phyloP scores from a whole-genome alignment of 257 asterid species.

The Rubia yunnanensis region DNA sequence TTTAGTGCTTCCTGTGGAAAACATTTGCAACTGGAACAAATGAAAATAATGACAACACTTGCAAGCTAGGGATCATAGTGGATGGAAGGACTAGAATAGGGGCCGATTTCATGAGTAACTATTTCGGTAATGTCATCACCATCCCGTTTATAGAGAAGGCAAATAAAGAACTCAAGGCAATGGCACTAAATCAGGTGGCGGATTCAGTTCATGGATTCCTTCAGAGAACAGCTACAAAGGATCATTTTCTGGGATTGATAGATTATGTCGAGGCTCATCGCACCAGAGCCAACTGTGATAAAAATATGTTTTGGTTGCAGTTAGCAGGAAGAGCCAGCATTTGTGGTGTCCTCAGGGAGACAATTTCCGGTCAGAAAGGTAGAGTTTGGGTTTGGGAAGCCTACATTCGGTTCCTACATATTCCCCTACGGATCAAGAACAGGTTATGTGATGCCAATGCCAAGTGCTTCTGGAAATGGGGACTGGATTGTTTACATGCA shows the following conservation, averaged over 20 bases:
- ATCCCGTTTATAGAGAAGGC: slow-evolving; percentile 49
- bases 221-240: slow-evolving; percentile 22
- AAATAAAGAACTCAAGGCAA: slow-evolving; percentile 26
- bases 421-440: slow-evolving; percentile 46
- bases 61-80: slow-evolving; percentile 51
- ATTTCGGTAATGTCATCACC: slow-evolving; percentile 60
- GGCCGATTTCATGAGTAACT: slow-evolving; percentile 18
- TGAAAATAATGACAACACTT: not conserved
- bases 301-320: slow-evolving; percentile 31
- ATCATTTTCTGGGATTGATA: slow-evolving; percentile 58
- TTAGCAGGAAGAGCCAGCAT: slow-evolving; percentile 37
- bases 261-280: slow-evolving; percentile 72
- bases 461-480: slow-evolving; percentile 49
- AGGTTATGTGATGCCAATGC: slow-evolving; percentile 71
- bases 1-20: slow-evolving; percentile 62
- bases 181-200: slow-evolving; percentile 33
- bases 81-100: slow-evolving; percentile 49
- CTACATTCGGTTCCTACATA: slow-evolving; percentile 51
- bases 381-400: slow-evolving; percentile 58
- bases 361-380: slow-evolving; percentile 34
- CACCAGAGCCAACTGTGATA: slow-evolving; percentile 29
- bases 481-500: slow-evolving; percentile 74
- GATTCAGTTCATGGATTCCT: slow-evolving; percentile 36
- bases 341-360: slow-evolving; percentile 53
- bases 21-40: slow-evolving; percentile 17